phyloP scores from a whole-genome alignment of 139 green algal species.

The Chlorella sp. region DNA sequence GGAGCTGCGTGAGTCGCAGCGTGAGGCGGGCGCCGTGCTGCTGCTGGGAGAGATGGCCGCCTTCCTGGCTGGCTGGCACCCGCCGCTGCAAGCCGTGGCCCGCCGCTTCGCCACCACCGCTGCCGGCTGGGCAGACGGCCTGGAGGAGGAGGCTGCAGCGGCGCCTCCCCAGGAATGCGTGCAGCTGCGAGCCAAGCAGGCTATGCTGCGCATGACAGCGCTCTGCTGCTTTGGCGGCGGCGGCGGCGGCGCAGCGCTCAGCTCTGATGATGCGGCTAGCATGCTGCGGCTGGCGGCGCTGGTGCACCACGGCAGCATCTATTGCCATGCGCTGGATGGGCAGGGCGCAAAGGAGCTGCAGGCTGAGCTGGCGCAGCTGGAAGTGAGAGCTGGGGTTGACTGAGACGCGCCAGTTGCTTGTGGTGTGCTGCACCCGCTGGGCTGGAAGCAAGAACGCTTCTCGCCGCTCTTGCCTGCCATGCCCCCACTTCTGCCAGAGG shows the following conservation, averaged over 20 bases:
- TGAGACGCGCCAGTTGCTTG: no score
- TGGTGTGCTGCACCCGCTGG: no score
- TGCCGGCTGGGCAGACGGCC: constrained; percentile 33
- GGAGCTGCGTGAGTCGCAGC: constrained; percentile 40
- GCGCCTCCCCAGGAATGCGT: constrained; percentile 6
- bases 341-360: neutral
- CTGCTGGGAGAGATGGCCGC: constrained; percentile 54
- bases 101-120: constrained; percentile 56
- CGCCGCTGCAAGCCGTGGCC: constrained; percentile 16
- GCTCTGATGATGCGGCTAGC: constrained; percentile 22
- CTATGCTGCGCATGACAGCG: constrained; percentile 18
- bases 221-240: constrained; percentile 40
- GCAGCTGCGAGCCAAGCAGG: constrained; percentile 36
- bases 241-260: neutral
- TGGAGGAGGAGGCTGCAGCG: constrained; percentile 1
- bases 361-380: constrained; percentile 18
- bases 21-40: constrained; percentile 46
- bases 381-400: no score
- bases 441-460: no score
- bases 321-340: constrained; percentile 8
- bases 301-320: constrained; percentile 51
- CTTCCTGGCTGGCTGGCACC: constrained; percentile 43
- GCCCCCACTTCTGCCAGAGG: no score
- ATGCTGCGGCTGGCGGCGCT: constrained; percentile 39
- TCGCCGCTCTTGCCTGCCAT: no score